These are phyloP conservation scores for Verticillium klebahnii DNA, from an alignment of 2,329 filamentous ascomycete species.

Conservation along the genomic window DNA sequence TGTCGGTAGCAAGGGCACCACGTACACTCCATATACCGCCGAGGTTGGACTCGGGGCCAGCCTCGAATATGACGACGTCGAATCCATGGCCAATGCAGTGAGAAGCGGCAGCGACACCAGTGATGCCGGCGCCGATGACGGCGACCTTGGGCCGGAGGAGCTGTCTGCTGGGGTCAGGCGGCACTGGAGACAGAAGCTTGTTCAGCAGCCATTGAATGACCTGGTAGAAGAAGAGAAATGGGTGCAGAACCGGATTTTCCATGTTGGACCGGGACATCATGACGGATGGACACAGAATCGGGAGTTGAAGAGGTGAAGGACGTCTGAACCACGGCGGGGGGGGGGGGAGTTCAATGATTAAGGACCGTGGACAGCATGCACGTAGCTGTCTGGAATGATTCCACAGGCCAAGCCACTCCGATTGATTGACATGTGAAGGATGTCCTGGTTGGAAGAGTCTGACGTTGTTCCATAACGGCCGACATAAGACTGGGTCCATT, in stretches of 20 bases:
- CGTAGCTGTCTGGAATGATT: neutral
- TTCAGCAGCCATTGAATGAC: conserved; percentile 60
- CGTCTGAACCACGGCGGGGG: too few species aligned
- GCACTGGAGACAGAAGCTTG: conserved; percentile 63
- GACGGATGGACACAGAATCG: neutral
- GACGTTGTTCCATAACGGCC: neutral
- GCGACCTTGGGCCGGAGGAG: conserved; percentile 63
- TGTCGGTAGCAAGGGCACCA: neutral
- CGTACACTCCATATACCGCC: conserved; percentile 78
- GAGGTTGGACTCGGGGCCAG: conserved; percentile 58
- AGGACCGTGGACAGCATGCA: neutral
- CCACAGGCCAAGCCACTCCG: neutral
- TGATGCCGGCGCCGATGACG: conserved; percentile 68
- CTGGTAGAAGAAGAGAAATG: conserved; percentile 59
- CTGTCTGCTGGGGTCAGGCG: conserved; percentile 54
- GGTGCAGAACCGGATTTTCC: conserved; percentile 41
- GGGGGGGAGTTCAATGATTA: neutral
- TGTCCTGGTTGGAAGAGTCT: neutral
- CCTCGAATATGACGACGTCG: conserved; percentile 75
- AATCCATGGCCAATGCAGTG: conserved; percentile 85
- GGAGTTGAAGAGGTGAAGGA: neutral
- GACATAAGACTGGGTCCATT: neutral
- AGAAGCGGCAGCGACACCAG: conserved; percentile 70
- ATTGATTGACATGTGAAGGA: neutral
- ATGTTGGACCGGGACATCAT: conserved; percentile 28